Conservation (phyloP, 495 filamentous ascomycete genomes). For the Aspergillus cristatus region DNA sequence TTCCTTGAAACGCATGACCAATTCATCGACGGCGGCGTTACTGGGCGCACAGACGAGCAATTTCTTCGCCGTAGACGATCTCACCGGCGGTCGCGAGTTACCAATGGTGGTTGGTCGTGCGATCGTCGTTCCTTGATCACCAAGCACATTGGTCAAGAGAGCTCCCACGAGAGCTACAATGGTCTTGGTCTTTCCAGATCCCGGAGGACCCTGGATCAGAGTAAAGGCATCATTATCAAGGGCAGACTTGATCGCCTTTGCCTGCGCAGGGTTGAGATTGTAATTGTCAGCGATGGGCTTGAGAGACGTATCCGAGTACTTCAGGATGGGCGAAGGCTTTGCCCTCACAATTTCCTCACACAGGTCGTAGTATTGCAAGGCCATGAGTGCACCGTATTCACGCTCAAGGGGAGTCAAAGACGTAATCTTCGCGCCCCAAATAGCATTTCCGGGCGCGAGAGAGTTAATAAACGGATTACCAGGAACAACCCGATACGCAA, state of each 20-base stretch:
- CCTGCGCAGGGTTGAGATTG: slow-evolving; percentile 77
- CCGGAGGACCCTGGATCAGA: slow-evolving; percentile 89
- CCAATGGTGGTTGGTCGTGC: slow-evolving; percentile 33
- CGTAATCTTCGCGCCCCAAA: slow-evolving; percentile 69
- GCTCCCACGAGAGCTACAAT: slow-evolving; percentile 94
- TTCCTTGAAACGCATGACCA: slow-evolving; percentile 85
- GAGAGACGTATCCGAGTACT: slow-evolving; percentile 63
- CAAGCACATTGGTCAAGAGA: slow-evolving; percentile 57
- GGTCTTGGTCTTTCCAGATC: slow-evolving; percentile 96
- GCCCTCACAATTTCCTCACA: slow-evolving; percentile 84
- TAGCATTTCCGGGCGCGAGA: slow-evolving; percentile 49
- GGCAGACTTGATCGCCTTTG: slow-evolving; percentile 85
- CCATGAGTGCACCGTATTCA: slow-evolving; percentile 85
- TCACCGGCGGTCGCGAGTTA: slow-evolving; percentile 11
- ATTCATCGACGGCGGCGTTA: slow-evolving; percentile 94
- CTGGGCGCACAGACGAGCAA: slow-evolving; percentile 91
- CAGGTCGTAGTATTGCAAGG: slow-evolving; percentile 88
- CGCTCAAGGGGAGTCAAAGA: slow-evolving; percentile 88
- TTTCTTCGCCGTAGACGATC: slow-evolving; percentile 56
- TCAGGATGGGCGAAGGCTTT: slow-evolving; percentile 77
- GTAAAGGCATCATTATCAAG: slow-evolving; percentile 94
- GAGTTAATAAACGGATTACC: slow-evolving; percentile 44
- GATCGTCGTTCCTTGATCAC: slow-evolving; percentile 39
- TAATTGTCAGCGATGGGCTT: slow-evolving; percentile 62
- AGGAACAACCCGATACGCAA: slow-evolving; percentile 74